phyloP scores from a whole-genome alignment of 2,329 filamentous ascomycete genomes.

The Fusarium anguioides region DNA sequence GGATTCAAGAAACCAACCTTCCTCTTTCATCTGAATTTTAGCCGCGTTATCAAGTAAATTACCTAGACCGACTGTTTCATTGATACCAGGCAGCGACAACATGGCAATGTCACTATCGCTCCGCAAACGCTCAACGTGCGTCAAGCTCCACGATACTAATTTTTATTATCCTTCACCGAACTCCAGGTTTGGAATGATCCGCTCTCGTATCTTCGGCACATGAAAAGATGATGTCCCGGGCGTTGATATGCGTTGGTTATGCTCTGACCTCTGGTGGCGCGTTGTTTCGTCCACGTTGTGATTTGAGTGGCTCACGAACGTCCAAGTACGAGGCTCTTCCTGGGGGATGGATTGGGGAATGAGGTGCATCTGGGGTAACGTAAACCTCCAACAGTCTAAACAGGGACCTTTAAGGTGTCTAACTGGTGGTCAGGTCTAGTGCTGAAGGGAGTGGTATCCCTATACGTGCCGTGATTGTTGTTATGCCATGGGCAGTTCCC shows the following conservation, averaged over 20 bases:
- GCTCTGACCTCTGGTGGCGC: constrained; percentile 36
- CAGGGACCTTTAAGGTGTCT: constrained; percentile 16
- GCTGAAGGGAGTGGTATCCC: not conserved
- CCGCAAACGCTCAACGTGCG: constrained; percentile 15
- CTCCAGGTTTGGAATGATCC: constrained; percentile 26
- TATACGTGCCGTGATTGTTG: not conserved
- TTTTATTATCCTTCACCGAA: constrained; percentile 27
- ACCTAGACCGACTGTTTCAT: constrained; percentile 27
- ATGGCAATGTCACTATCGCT: constrained; percentile 1
- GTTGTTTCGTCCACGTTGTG: constrained; percentile 39
- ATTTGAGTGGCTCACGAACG: constrained; percentile 41
- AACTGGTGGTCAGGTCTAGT: constrained; percentile 18
- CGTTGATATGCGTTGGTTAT: not conserved
- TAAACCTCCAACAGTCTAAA: constrained; percentile 11
- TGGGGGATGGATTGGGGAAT: constrained; percentile 15
- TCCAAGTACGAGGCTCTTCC: constrained; percentile 27
- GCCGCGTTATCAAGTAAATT: not conserved
- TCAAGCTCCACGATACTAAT: constrained; percentile 14
- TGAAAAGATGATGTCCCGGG: constrained; percentile 4
- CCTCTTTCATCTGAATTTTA: constrained; percentile 20
- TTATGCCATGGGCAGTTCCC: not conserved
- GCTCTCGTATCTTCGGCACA: constrained; percentile 18
- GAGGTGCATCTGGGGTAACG: constrained; percentile 41
- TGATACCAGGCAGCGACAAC: too few relatives aligned
- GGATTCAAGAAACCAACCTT: constrained; percentile 22